Percentiles rank a stretch among this genome's conserved stretches.
phyloP scores from a whole-genome alignment of 2,329 filamentous ascomycete species.

The Zymoseptoria crescenta region DNA sequence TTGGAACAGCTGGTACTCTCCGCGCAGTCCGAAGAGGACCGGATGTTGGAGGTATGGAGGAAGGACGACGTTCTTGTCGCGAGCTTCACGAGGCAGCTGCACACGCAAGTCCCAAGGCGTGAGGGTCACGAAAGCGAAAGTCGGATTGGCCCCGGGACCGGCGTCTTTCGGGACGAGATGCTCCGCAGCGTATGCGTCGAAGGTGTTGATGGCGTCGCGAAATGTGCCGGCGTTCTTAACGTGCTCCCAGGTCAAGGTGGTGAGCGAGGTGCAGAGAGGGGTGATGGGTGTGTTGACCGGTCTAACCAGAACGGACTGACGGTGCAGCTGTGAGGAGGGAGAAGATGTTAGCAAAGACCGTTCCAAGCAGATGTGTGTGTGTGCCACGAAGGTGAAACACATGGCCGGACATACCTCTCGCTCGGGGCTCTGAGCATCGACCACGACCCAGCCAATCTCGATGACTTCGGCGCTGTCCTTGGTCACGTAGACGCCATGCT shows the following conservation, averaged over 20 bases:
- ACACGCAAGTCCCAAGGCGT: conserved; percentile 98
- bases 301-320: conserved; percentile 94
- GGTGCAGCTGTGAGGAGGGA: conserved; percentile 60
- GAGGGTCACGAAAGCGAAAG: conserved; percentile 96
- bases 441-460: conserved; percentile 93
- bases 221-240: conserved; percentile 96
- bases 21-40: conserved; percentile 89
- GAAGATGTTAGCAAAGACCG: conserved; percentile 17
- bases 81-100: conserved; percentile 91
- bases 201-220: conserved; percentile 90
- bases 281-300: conserved; percentile 98
- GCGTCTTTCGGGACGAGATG: conserved; percentile 84
- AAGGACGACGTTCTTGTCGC: conserved; percentile 94
- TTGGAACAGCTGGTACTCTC: conserved; percentile 97
- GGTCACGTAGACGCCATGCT: conserved; percentile 98
- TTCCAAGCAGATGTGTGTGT: conserved; percentile 14
- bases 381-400: conserved; percentile 17
- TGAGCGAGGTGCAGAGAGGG: conserved; percentile 94
- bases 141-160: conserved; percentile 35
- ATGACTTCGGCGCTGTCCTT: conserved; percentile 99
- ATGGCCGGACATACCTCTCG: conserved; percentile 25
- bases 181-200: conserved; percentile 88
- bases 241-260: conserved; percentile 97
- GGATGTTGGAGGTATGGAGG: conserved; percentile 97
- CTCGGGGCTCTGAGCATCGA: conserved; percentile 27